These are phyloP conservation scores for Candida palmyrensis DNA, from an alignment of 805 yeast genomes.

Conservation along the genomic window DNA sequence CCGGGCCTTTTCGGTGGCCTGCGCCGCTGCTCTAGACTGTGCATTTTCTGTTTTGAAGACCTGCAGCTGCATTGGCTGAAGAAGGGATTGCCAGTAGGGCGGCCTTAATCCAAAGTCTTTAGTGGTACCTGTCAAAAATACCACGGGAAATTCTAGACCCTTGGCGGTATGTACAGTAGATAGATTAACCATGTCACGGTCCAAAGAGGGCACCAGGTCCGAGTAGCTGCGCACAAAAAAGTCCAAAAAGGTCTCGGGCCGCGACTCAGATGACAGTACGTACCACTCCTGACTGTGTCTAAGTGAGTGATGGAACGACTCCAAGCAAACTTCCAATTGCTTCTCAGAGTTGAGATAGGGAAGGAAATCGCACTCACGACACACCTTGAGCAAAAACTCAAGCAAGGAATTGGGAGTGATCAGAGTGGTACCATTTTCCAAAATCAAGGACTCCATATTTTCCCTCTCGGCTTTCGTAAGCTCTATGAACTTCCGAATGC, in stretches of 20 bases:
- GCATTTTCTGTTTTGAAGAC: constrained; percentile 1
- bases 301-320: constrained; percentile 18
- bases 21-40: too few species aligned
- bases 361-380: constrained; percentile 1
- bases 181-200: constrained; percentile 38
- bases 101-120: not conserved
- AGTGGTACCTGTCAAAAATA: constrained; percentile 38
- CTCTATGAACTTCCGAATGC: not conserved
- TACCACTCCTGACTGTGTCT: constrained; percentile 1
- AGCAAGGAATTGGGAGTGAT: constrained; percentile 1
- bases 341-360: constrained; percentile 2
- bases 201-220: constrained; percentile 25
- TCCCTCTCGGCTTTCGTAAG: not conserved
- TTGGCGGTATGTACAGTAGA: constrained; percentile 74
- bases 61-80: constrained; percentile 1
- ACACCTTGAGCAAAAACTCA: not conserved
- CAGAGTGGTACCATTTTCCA: not conserved
- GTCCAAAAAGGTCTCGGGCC: constrained; percentile 26
- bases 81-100: constrained; percentile 9
- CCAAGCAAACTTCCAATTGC: constrained; percentile 7
- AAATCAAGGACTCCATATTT: not conserved
- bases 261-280: too few species aligned
- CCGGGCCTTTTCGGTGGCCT: constrained; percentile 29
- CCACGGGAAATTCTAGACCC: constrained; percentile 70
- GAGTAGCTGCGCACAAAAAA: constrained; percentile 38